phyloP scores from a whole-genome alignment of 140 eudicot genomes.

The Senecio squalidus region DNA sequence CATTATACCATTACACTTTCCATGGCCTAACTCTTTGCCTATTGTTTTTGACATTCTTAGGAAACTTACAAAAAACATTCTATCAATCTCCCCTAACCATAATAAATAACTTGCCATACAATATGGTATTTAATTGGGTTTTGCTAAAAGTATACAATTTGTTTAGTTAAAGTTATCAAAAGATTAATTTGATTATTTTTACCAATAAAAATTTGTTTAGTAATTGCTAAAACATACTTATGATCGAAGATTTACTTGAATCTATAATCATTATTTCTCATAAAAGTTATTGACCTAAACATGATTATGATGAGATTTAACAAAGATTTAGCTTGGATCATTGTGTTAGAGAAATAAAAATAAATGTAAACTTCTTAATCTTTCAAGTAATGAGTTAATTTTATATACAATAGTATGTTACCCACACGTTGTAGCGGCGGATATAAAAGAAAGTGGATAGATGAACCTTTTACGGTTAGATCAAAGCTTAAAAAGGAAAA shows the following conservation, averaged over 20 bases:
- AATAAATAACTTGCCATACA: too few relatives aligned
- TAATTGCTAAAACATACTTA: not conserved
- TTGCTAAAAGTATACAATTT: too few relatives aligned
- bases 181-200: too few relatives aligned
- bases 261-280: not conserved
- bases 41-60: not conserved
- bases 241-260: not conserved
- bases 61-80: not conserved
- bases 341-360: not conserved
- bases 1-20: slow-evolving; percentile 9
- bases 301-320: slow-evolving; percentile 7
- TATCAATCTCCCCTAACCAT: not conserved
- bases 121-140: too few relatives aligned
- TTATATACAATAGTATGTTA: not conserved
- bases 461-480: too few relatives aligned
- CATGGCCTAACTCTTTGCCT: slow-evolving; percentile 9
- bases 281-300: slow-evolving; percentile 4
- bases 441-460: too few relatives aligned
- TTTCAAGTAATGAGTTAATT: not conserved
- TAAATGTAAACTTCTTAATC: slow-evolving; percentile 5
- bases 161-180: too few relatives aligned
- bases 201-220: not conserved
- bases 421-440: too few relatives aligned
- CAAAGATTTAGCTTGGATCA: slow-evolving; percentile 9
- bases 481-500: too few relatives aligned